Conservation (phyloP, 176 grass and related monocot species). For the Musa acuminata region DNA sequence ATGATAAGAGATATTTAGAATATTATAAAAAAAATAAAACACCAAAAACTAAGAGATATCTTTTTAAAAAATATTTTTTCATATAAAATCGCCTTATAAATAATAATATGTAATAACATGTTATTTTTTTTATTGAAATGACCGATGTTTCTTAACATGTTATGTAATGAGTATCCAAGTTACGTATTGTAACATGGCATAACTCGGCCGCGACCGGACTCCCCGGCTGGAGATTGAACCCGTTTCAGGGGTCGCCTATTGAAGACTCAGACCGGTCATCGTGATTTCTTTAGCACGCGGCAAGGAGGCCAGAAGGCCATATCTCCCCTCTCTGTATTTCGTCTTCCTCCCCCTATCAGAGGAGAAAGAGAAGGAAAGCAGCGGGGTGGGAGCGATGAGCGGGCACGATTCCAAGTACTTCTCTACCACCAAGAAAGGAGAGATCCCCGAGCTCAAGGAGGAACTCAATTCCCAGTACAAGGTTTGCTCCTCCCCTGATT, state of each 20-base stretch:
- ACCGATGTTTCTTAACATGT: too few species aligned
- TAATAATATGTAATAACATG: too few species aligned
- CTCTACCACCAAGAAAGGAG: conserved; percentile 99
- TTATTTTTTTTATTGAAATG: too few species aligned
- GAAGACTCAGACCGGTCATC: background rate
- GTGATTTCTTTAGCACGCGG: background rate
- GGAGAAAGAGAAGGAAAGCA: background rate
- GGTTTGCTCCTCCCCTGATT: conserved; percentile 22
- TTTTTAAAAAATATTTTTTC: too few species aligned
- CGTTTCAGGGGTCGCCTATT: background rate
- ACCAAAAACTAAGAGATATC: too few species aligned
- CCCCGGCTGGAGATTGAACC: background rate
- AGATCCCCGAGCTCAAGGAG: conserved; percentile 99
- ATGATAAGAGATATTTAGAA: too few species aligned
- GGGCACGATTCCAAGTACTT: conserved; percentile 99
- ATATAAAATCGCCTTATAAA: too few species aligned
- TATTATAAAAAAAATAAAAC: too few species aligned
- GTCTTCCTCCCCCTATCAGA: background rate
- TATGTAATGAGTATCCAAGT: too few species aligned
- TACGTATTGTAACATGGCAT: too few species aligned
- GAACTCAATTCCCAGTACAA: conserved; percentile 99
- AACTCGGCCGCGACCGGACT: too few species aligned
- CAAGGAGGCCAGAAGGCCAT: too few species aligned
- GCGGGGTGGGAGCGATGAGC: conserved; percentile 58
- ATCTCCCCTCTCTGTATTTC: background rate